Evolutionary conservation across 305 asterid species (phyloP).

Genomic region (Salvia sclarea): DNA sequence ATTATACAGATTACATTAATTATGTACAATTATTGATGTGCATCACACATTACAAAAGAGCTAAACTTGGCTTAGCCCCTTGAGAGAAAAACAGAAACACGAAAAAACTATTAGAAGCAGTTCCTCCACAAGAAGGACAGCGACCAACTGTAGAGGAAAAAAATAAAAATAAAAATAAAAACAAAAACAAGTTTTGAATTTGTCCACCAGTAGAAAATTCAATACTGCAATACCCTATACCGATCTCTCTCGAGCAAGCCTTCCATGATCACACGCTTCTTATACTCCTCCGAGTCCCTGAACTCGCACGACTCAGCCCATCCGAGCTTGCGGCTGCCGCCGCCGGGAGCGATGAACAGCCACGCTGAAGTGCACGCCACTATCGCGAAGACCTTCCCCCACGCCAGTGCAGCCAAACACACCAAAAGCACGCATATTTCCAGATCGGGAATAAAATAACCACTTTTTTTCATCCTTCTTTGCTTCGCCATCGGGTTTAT

Average conservation of each 20-base stretch:
- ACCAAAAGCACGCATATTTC: conserved; percentile 42
- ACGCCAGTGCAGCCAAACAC: conserved; percentile 49
- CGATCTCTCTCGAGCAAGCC: conserved; percentile 48
- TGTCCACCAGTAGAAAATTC: background rate
- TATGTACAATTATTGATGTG: background rate
- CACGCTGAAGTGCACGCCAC: conserved; percentile 53
- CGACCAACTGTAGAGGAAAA: background rate
- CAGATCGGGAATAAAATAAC: background rate
- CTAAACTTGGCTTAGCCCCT: conserved; percentile 15
- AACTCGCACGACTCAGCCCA: conserved; percentile 5
- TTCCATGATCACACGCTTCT: conserved; percentile 47
- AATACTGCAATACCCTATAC: conserved; percentile 19
- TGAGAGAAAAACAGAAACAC: background rate
- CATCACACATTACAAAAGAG: background rate
- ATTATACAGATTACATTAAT: background rate
- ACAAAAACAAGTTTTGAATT: background rate
- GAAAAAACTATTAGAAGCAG: background rate
- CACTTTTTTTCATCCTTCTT: conserved; percentile 8
- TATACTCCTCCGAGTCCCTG: conserved; percentile 45
- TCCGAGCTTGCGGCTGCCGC: conserved; percentile 8
- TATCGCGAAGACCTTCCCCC: conserved; percentile 63
- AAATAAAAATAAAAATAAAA: background rate
- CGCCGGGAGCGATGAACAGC: conserved; percentile 46
- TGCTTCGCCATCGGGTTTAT: background rate
- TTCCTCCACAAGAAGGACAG: background rate